Percentiles rank a stretch among this genome's conserved stretches.
phyloP scores from a whole-genome alignment of 768 basidiomycete species.

The Pisolithus sp. region DNA sequence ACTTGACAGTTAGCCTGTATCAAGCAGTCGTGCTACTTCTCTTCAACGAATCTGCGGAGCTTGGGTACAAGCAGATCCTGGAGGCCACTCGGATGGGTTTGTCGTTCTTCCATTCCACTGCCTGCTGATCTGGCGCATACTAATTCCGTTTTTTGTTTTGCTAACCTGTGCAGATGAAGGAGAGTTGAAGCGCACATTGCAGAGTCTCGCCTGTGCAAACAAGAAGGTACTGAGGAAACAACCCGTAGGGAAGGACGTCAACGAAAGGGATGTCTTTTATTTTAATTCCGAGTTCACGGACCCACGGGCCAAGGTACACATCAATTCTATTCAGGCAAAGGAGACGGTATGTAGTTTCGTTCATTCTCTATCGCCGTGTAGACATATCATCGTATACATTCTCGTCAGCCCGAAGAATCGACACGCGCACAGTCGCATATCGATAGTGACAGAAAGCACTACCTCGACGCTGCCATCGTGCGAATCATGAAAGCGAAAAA shows the following conservation, averaged over 20 bases:
- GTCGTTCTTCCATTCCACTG: slow-evolving; percentile 17
- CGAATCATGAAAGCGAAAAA: slow-evolving; percentile 94
- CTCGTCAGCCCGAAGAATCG: slow-evolving; percentile 72
- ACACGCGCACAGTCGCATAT: slow-evolving; percentile 76
- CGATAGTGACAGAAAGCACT: slow-evolving; percentile 78
- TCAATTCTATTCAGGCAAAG: slow-evolving; percentile 94
- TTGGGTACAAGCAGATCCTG: slow-evolving; percentile 63
- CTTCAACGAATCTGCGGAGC: slow-evolving; percentile 65
- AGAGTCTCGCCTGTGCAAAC: slow-evolving; percentile 88
- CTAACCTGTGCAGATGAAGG: slow-evolving; percentile 44
- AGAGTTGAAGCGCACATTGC: slow-evolving; percentile 78
- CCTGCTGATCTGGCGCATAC: slow-evolving; percentile 16
- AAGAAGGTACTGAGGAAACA: slow-evolving; percentile 81
- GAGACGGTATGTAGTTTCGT: slow-evolving; percentile 58
- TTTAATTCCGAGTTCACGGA: slow-evolving; percentile 85
- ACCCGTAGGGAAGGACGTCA: slow-evolving; percentile 72
- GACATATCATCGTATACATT: neutral
- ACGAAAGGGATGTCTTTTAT: slow-evolving; percentile 66
- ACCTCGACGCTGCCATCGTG: slow-evolving; percentile 92
- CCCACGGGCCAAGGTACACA: slow-evolving; percentile 72
- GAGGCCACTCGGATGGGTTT: slow-evolving; percentile 66
- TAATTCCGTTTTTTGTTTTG: no score
- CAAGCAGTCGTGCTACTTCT: slow-evolving; percentile 82
- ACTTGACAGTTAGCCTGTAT: slow-evolving; percentile 85
- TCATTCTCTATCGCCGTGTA: neutral